phyloP scores from a whole-genome alignment of 805 yeast species.

The Starmerella bombicola region DNA sequence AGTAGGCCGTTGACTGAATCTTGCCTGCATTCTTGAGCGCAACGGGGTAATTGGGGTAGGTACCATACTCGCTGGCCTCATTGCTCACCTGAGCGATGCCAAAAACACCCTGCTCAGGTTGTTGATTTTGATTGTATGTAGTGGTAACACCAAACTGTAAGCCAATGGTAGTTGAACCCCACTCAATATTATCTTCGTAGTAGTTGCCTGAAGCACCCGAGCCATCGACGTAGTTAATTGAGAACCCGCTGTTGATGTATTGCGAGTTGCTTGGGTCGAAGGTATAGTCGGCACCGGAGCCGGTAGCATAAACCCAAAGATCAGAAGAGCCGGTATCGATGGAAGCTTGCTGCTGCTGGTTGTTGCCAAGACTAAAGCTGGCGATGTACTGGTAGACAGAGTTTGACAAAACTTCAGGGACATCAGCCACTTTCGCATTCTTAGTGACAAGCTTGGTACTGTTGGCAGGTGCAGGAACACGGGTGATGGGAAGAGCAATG shows the following conservation, averaged over 20 bases:
- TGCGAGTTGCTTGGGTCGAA: not conserved
- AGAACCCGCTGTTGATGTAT: not conserved
- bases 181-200: not conserved
- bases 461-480: too few species aligned
- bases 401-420: too few species aligned
- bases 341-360: not conserved
- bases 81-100: not conserved
- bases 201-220: not conserved
- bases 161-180: not conserved
- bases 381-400: too few species aligned
- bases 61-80: not conserved
- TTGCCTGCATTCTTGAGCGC: constrained; percentile 31
- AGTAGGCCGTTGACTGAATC: constrained; percentile 34
- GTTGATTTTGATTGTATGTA: too few species aligned
- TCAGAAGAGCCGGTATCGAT: constrained; percentile 1
- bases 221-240: not conserved
- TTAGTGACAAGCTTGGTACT: too few species aligned
- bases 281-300: not conserved
- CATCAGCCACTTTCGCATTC: too few species aligned
- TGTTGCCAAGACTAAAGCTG: too few species aligned
- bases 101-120: not conserved
- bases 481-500: too few species aligned
- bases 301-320: not conserved
- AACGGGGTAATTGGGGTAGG: constrained; percentile 27
- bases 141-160: not conserved